Conservation (phyloP, 2,329 filamentous ascomycete genomes). For the Chaetothyriales sp. region DNA sequence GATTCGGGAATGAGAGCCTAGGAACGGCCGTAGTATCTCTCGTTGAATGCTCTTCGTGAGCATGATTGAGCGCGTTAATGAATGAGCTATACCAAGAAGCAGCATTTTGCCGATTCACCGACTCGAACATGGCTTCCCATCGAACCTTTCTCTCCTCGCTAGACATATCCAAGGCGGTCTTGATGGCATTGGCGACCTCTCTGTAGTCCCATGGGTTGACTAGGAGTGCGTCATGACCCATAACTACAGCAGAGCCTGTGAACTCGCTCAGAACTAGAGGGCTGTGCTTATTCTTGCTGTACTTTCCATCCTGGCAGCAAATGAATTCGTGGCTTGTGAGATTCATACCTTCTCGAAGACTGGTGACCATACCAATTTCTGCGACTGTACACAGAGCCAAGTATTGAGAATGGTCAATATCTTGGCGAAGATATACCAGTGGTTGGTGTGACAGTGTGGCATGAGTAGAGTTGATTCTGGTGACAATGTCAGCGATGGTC, state of each 20-base stretch:
- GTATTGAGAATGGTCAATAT: conserved; percentile 85
- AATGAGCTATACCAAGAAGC: conserved; percentile 75
- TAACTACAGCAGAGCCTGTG: conserved; percentile 78
- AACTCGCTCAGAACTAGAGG: conserved; percentile 91
- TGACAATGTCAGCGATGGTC: conserved; percentile 84
- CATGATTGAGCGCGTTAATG: conserved; percentile 53
- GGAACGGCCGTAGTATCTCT: conserved; percentile 79
- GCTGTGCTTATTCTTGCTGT: conserved; percentile 62
- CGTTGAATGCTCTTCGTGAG: conserved; percentile 70
- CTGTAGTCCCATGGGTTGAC: conserved; percentile 95
- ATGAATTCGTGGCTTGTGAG: conserved; percentile 89
- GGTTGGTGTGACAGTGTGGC: conserved; percentile 86
- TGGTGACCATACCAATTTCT: conserved; percentile 86
- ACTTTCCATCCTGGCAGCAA: conserved; percentile 75
- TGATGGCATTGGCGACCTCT: conserved; percentile 74
- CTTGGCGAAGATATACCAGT: conserved; percentile 85
- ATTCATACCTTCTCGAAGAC: conserved; percentile 94
- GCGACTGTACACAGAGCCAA: conserved; percentile 81
- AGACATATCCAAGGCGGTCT: conserved; percentile 66
- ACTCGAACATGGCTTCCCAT: conserved; percentile 59
- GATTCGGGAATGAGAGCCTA: conserved; percentile 55
- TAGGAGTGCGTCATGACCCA: conserved; percentile 65
- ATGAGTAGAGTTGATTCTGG: conserved; percentile 80
- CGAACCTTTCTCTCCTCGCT: conserved; percentile 58
- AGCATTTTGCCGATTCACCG: conserved; percentile 70